Evolutionary conservation across 2,329 filamentous ascomycete species (phyloP), one percentile per base, ranked within the genome.

Genomic region (Ceratocystis variospora): DNA sequence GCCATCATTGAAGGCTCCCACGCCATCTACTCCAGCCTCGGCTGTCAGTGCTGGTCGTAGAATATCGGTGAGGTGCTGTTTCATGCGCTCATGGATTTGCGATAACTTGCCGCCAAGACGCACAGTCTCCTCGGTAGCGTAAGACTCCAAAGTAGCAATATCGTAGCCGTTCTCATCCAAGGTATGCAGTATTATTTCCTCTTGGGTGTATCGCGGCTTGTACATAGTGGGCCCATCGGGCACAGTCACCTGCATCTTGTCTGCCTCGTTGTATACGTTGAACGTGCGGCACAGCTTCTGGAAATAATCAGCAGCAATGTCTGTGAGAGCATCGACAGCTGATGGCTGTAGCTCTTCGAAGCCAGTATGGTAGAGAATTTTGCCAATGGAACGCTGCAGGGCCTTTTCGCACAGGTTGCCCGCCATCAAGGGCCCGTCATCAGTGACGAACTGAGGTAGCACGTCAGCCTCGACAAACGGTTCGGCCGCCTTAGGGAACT

Each of bases 291-390:
- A 85, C 8, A 99, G 80, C 73, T 95, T 96, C 67, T 85, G 81
- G 72, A 99, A 96, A 73, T 93, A 99, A 71, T 95, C 89, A 2
- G 86, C 86, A 0, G 92, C 91, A 64, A 96, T 84, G 71, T 96
- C 91, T 0, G 94, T 96, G 46, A 96, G 84, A 0, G 89, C 84
- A 71, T 99, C 94, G 37, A 99, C 79, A 33, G 94, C 93, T 50
- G 92, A 96, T 15, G 94, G 94, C 73, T 99, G 94, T 69, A 95
- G 89, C 73, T 99, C 94, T 75, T 99, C 94, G 70, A 97, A 99
- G 0, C 94, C 94, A 50, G 91, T 89, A 73, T 96, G 90, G 73
- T 96, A 99, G 72, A 96, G 93, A 59, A 99, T 85, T 76, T 97
- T 96, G 67, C 88, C 92, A 19, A 97, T 88, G 12, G 92, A 94